A percentile compares a stretch with the other conserved stretches of the same genome.
phyloP scores from a whole-genome alignment of 1,284 basidiomycete genomes.

The Agaricales sp. region DNA sequence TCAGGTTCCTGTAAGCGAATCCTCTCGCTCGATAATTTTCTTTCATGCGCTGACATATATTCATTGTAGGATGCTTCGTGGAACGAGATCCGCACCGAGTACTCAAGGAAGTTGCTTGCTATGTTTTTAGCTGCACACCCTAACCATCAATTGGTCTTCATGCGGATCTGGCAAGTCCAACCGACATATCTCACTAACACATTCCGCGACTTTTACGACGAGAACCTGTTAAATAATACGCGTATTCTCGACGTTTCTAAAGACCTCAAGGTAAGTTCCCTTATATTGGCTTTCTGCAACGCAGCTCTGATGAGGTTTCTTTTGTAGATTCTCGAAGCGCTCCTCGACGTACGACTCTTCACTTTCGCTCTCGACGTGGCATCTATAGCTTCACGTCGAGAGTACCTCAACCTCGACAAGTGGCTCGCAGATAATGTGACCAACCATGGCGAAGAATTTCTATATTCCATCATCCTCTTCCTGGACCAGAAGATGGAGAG shows the following conservation, averaged over 20 bases:
- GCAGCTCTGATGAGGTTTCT: no score
- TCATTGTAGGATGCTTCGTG: slow-evolving; percentile 61
- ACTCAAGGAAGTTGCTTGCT: slow-evolving; percentile 77
- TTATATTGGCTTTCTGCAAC: no score
- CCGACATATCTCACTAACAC: slow-evolving; percentile 79
- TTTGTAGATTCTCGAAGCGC: slow-evolving; percentile 74
- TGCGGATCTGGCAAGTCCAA: slow-evolving; percentile 90
- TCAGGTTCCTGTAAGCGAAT: slow-evolving; percentile 70
- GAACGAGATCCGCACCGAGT: slow-evolving; percentile 80
- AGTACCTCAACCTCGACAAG: slow-evolving; percentile 92
- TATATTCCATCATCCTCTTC: slow-evolving; percentile 81
- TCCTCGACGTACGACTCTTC: slow-evolving; percentile 83
- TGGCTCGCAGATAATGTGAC: slow-evolving; percentile 89
- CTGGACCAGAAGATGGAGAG: slow-evolving; percentile 87
- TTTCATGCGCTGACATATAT: neutral
- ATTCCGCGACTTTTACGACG: slow-evolving; percentile 86
- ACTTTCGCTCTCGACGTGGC: slow-evolving; percentile 90
- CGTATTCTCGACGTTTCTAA: slow-evolving; percentile 93
- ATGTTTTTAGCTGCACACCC: slow-evolving; percentile 92
- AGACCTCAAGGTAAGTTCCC: slow-evolving; percentile 73
- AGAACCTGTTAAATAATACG: slow-evolving; percentile 88
- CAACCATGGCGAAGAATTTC: slow-evolving; percentile 75
- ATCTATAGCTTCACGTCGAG: slow-evolving; percentile 83
- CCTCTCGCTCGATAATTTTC: neutral
- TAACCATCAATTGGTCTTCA: slow-evolving; percentile 93